phyloP scores from a whole-genome alignment of 2,329 filamentous ascomycete genomes.

The Beauveria sp. region DNA sequence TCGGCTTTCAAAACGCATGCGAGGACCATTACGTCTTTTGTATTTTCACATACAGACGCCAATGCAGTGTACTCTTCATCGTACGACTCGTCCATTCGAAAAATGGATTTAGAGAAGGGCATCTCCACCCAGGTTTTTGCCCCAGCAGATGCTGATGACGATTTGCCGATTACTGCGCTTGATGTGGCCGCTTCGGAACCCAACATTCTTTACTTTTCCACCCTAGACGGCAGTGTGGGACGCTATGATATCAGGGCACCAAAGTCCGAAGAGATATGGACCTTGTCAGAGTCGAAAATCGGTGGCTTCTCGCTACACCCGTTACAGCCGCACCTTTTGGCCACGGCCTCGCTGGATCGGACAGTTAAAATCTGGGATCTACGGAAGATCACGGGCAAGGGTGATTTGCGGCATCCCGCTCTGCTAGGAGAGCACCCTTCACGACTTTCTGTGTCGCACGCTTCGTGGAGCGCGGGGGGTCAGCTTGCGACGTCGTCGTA shows the following conservation, averaged over 20 bases:
- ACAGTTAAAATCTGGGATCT: slow-evolving; percentile 91
- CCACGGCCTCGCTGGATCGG: slow-evolving; percentile 83
- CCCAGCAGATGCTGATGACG: slow-evolving; percentile 58
- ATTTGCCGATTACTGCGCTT: slow-evolving; percentile 75
- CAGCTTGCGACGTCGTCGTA: slow-evolving; percentile 90
- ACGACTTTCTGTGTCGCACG: slow-evolving; percentile 81
- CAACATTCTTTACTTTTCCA: slow-evolving; percentile 78
- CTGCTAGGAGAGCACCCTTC: slow-evolving; percentile 77
- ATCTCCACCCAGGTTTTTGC: slow-evolving; percentile 76
- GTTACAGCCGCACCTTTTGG: slow-evolving; percentile 68
- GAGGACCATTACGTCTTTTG: slow-evolving; percentile 78
- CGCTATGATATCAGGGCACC: slow-evolving; percentile 67
- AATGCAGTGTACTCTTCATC: slow-evolving; percentile 78
- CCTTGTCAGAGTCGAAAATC: slow-evolving; percentile 85
- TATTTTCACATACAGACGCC: slow-evolving; percentile 64
- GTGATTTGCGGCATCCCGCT: slow-evolving; percentile 51
- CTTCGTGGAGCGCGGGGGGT: slow-evolving; percentile 77
- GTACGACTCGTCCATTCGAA: slow-evolving; percentile 88
- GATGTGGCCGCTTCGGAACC: slow-evolving; percentile 67
- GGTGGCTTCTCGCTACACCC: slow-evolving; percentile 87
- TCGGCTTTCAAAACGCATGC: slow-evolving; percentile 86
- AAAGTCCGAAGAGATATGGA: slow-evolving; percentile 57
- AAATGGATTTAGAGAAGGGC: slow-evolving; percentile 74
- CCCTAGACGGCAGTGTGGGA: slow-evolving; percentile 71
- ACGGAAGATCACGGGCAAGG: slow-evolving; percentile 64